phyloP scores from a whole-genome alignment of 306 rosid genomes.

The barrel medic (Medicago truncatula) region DNA sequence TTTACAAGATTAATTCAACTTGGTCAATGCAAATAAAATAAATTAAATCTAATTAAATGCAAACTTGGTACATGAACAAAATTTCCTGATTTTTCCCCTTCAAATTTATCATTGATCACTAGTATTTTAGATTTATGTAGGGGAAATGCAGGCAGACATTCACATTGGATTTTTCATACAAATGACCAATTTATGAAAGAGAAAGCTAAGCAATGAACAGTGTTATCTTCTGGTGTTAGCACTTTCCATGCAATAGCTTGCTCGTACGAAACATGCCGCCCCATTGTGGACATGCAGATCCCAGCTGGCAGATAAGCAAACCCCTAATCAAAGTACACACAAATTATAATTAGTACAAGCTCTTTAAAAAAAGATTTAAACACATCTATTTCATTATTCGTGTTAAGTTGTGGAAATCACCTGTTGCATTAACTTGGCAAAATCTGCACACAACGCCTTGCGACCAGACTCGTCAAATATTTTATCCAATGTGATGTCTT shows the following conservation, averaged over 20 bases:
- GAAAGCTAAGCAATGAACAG: conserved; percentile 90
- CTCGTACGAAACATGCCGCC: conserved; percentile 79
- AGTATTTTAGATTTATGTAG: conserved; percentile 38
- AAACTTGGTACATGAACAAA: conserved; percentile 55
- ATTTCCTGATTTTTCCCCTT: conserved; percentile 44
- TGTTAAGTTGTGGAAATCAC: conserved; percentile 39
- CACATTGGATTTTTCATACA: conserved; percentile 60
- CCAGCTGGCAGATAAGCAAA: conserved; percentile 85
- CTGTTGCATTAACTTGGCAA: conserved; percentile 92
- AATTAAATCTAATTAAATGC: conserved; percentile 63
- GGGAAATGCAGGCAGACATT: conserved; percentile 34
- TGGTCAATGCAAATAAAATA: conserved; percentile 47
- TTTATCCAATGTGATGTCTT: conserved; percentile 92
- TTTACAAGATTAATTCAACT: conserved; percentile 39
- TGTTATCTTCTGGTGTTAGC: conserved; percentile 67
- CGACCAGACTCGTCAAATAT: conserved; percentile 90
- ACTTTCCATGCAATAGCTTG: conserved; percentile 99
- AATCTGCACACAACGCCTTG: conserved; percentile 73
- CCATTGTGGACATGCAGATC: conserved; percentile 95
- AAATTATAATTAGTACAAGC: too few species aligned
- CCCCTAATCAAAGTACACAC: conserved; percentile 52
- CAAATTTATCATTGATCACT: conserved; percentile 13
- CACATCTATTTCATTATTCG: too few species aligned
- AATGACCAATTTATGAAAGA: conserved; percentile 96
- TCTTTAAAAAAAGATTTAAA: too few species aligned